phyloP scores from a whole-genome alignment of 257 asterid genomes.

The Penstemon barbatus region DNA sequence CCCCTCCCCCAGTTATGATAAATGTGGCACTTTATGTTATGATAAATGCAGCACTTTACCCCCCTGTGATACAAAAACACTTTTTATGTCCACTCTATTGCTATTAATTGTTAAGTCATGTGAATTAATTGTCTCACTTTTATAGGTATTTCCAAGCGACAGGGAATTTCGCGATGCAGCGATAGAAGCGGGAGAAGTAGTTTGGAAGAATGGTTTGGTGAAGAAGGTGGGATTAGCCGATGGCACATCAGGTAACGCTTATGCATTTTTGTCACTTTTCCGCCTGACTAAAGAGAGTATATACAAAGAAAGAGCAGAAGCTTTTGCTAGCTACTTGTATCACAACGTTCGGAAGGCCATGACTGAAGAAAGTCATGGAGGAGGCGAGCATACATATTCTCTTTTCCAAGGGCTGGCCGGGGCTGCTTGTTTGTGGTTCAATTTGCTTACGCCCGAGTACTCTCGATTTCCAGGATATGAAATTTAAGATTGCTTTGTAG shows the following conservation, averaged over 20 bases:
- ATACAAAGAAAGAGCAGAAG: constrained; percentile 66
- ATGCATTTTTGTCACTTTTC: constrained; percentile 59
- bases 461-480: constrained; percentile 78
- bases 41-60: too few relatives aligned
- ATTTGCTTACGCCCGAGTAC: constrained; percentile 38
- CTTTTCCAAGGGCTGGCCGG: constrained; percentile 72
- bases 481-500: constrained; percentile 30
- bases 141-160: constrained; percentile 53
- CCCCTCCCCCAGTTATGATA: too few relatives aligned
- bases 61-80: too few relatives aligned
- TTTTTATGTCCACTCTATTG: too few relatives aligned
- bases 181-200: constrained; percentile 83
- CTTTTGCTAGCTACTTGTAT: constrained; percentile 62
- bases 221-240: constrained; percentile 73
- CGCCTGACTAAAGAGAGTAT: constrained; percentile 67
- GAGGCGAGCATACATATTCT: constrained; percentile 47
- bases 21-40: too few relatives aligned
- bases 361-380: constrained; percentile 20
- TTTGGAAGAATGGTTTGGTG: constrained; percentile 75
- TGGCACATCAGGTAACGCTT: constrained; percentile 73
- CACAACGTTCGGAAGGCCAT: constrained; percentile 31
- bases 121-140: neutral
- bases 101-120: too few relatives aligned
- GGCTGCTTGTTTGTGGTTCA: constrained; percentile 69
- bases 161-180: constrained; percentile 79